Base-by-base conservation (phyloP, 2,329 filamentous ascomycete species). In the Pseudogymnoascus sp. region DNA sequence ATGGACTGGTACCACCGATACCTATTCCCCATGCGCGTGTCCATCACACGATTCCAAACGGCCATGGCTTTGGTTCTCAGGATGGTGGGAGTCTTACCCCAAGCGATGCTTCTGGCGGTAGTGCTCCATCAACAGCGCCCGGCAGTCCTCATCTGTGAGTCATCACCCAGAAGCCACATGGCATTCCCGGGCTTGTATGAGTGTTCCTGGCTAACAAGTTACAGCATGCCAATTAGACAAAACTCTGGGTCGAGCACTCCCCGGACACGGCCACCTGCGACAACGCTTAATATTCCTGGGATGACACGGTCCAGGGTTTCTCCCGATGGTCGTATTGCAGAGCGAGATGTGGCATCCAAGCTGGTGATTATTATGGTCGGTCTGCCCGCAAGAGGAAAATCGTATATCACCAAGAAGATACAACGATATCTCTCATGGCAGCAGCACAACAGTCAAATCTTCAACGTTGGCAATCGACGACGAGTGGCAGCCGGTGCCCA, bases 351-450 rank as follows among this genome's bases (percentile, higher is more conserved):
- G 58, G 94, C 92, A 58, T 89, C 94, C 39, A 99, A 99, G 79
- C 80, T 99, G 64, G 91, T 97, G 71, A 96, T 99, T 69, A 86
- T 99, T 73, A 99, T 99, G 94, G 94, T 99, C 63, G 94, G 94
- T 65, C 78, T 99, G 68, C 94, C 94, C 2, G 94, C 94, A 8
- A 82, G 94, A 69, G 94, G 94, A 72, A 99, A 99, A 77, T 97
- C 92, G 61, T 99, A 99, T 76, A 96, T 99, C 70, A 97, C 94
- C 64, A 97, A 97, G 80, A 99, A 99, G 77, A 83, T 99, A 65
- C 89, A 94, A 62, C 84, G 94, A 64, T 99, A 97, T 72, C 78
- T 99, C 58, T 93, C 95, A 58, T 99, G 94, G 94, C 86, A 97
- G 70, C 94, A 99, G 71, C 93, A 99, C 75, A 90, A 96, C 70